Evolutionary conservation across 1,284 basidiomycete species (phyloP).

Genomic region (Apiotrichum gracile): DNA sequence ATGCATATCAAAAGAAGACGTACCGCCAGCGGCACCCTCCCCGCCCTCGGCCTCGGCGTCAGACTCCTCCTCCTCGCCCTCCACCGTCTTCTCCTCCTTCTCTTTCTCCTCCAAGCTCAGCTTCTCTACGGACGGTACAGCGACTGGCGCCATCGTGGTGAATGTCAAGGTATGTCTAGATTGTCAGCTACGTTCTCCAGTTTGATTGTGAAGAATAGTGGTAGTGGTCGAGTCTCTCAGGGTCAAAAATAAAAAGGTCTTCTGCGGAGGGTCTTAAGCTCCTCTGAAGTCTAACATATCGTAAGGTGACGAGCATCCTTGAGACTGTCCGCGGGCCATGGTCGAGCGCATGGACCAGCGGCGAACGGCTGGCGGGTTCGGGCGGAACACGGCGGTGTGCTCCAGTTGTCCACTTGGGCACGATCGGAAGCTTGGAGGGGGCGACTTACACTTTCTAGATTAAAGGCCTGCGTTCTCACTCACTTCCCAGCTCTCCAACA

Average conservation of each 20-base stretch:
- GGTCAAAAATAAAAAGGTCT: slow-evolving; percentile 25
- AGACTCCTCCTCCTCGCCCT: slow-evolving; percentile 33
- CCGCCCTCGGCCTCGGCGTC: slow-evolving; percentile 40
- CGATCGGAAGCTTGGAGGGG: neutral
- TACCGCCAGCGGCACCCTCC: slow-evolving; percentile 27
- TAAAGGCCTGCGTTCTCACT: no score
- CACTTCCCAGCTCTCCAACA: no score
- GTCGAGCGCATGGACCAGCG: neutral
- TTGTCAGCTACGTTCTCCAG: neutral
- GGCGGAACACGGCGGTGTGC: no score
- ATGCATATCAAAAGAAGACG: slow-evolving; percentile 1
- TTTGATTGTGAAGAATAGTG: neutral
- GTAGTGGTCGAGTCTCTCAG: slow-evolving; percentile 18
- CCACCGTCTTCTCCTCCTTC: slow-evolving; percentile 35
- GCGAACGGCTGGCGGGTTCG: no score
- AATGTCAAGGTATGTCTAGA: neutral
- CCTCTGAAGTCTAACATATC: slow-evolving; percentile 43
- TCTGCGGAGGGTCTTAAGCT: slow-evolving; percentile 24
- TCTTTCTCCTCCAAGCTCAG: slow-evolving; percentile 27
- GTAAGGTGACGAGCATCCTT: slow-evolving; percentile 24
- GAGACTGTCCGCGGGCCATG: slow-evolving; percentile 2
- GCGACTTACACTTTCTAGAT: neutral
- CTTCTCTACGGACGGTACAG: slow-evolving; percentile 27
- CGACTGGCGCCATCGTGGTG: slow-evolving; percentile 28
- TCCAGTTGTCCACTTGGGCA: neutral